Conservation (phyloP, 2,329 filamentous ascomycete species). For the Pyricularia pennisetigena region DNA sequence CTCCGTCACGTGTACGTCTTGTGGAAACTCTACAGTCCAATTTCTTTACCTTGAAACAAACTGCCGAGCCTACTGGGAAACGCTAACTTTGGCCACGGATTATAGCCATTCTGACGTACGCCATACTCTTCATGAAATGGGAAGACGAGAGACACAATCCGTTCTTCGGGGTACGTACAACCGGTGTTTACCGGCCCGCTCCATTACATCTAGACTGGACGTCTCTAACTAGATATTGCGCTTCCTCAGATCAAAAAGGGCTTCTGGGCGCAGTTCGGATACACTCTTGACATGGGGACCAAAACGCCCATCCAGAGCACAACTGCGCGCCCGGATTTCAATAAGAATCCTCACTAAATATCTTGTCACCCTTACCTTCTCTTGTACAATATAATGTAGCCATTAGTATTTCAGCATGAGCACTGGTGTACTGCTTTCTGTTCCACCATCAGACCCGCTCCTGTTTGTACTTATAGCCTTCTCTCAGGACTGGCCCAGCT, state of each 20-base stretch:
- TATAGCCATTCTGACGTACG: constrained; percentile 42
- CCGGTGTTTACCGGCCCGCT: not conserved
- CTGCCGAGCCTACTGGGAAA: not conserved
- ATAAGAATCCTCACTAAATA: not conserved
- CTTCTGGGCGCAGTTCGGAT: constrained; percentile 14
- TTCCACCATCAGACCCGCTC: not conserved
- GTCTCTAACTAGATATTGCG: not conserved
- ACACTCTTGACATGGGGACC: not conserved
- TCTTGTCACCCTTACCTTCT: not conserved
- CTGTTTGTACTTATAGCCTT: not conserved
- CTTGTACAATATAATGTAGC: not conserved
- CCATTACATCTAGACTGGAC: not conserved
- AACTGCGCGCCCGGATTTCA: not conserved
- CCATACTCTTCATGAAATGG: constrained; percentile 54
- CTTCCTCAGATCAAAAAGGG: constrained; percentile 12
- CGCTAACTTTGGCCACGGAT: not conserved
- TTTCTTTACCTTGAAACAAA: not conserved
- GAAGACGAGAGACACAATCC: constrained; percentile 29
- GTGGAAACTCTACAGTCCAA: not conserved
- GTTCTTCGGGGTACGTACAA: constrained; percentile 36
- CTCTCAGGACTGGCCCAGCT: not conserved
- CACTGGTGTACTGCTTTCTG: not conserved
- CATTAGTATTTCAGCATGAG: not conserved
- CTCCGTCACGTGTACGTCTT: constrained; percentile 42
- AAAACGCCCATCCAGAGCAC: not conserved